Conservation (phyloP, 2,329 filamentous ascomycete species). For the Venturia aucupariae region DNA sequence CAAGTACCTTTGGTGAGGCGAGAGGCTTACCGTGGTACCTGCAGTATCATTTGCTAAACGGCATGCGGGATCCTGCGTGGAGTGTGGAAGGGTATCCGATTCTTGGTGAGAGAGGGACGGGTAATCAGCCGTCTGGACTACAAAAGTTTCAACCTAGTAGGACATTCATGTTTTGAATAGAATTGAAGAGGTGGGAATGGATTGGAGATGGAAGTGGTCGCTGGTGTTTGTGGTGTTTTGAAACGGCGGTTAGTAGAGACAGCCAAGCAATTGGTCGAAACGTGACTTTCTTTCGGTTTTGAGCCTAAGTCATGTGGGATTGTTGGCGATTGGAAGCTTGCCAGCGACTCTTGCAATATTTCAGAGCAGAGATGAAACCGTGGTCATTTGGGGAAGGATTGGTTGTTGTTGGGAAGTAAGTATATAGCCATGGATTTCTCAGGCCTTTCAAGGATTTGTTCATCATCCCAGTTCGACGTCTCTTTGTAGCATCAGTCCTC, state of each 20-base stretch:
- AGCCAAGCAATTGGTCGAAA: not conserved
- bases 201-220: not conserved
- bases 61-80: not conserved
- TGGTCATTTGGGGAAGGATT: not conserved
- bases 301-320: not conserved
- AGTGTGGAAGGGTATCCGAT: not conserved
- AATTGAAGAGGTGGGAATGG: not conserved
- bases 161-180: not conserved
- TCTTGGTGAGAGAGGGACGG: conserved; percentile 3
- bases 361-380: not conserved
- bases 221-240: not conserved
- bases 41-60: not conserved
- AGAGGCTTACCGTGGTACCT: not conserved
- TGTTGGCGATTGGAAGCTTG: not conserved
- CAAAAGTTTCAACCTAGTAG: not conserved
- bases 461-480: not conserved
- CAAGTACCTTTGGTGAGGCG: not conserved
- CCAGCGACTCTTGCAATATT: not conserved
- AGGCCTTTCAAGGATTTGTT: not conserved
- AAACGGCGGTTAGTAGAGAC: not conserved
- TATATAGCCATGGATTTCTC: not conserved
- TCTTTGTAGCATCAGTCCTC: not conserved
- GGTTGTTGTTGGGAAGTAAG: not conserved
- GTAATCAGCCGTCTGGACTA: not conserved
- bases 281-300: not conserved